Base-by-base conservation (phyloP, 305 asterid genomes). In the Rubia tinctorum region DNA sequence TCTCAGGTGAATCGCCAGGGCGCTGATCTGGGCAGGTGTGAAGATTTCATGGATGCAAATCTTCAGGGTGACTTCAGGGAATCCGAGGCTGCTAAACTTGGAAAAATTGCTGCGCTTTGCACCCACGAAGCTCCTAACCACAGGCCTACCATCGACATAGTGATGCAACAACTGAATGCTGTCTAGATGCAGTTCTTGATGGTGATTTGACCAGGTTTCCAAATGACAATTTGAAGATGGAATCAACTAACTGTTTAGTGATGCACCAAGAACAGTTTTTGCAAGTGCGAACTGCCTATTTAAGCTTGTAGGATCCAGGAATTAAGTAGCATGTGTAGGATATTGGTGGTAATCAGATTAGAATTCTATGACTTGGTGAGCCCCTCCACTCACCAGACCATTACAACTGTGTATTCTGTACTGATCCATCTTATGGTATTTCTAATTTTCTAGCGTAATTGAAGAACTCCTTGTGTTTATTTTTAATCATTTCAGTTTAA, bases 31-130 rank as follows among this genome's bases (percentile, higher is more conserved):
- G 84, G 96, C 37, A 88, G 86, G 79, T 86, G 81, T 18, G 92
- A 89, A 69, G 91, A 89, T 74, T 94, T 94, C 11, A 77, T 94
- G 5, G 99, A 94, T 71, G 75, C 66, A 10, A 88, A 79, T 68
- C 92, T 94, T 42, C 80, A 74, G 2, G 92, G 91, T n/a, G 87
- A 94, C 79, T 91, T 88, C 27, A 72, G 71, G n/a, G 97, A 92
- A 79, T 78, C 82, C 0, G 99, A 94, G 84, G 99, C 97, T 15
- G 81, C 88, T 55, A 85, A 88, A 84, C 84, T 94, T 2, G 93
- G 95, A 60, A 94, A 94, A 80, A 77, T 94, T 17, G 96, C 99
- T 30, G 87, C 84, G 55, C 93, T 89, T 68, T 94, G 98, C 93
- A 92, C 96, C 0, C 90, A 89, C 0, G 98, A 91, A 55, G 80